A percentile compares a stretch with the other conserved stretches of the same genome.
Evolutionary conservation across 2,329 filamentous ascomycete genomes (phyloP).

Genomic region (Ceratocystis cacaofunesta): DNA sequence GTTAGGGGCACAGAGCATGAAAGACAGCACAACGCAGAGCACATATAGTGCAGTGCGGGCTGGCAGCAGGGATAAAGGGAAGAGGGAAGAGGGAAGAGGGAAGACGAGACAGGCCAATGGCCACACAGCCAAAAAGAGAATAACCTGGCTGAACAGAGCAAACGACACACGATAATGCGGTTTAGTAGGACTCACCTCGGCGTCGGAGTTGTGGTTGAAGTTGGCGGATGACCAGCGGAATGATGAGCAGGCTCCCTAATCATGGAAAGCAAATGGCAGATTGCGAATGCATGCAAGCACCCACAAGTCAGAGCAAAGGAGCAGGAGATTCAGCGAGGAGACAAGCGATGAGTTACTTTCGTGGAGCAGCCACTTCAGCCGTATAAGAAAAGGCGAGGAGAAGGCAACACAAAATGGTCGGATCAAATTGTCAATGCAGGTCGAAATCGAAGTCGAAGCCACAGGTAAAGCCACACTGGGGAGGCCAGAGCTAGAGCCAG

Average conservation of each 20-base stretch:
- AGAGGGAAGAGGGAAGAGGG: not conserved
- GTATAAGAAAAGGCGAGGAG: not conserved
- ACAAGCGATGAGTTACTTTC: not conserved
- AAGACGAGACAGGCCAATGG: not conserved
- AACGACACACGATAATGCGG: not conserved
- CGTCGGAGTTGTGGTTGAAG: conserved; percentile 9
- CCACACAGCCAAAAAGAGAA: not conserved
- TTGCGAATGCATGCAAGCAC: conserved; percentile 21
- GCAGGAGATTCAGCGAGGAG: conserved; percentile 2
- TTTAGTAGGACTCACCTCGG: not conserved
- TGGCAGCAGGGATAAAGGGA: conserved; percentile 13
- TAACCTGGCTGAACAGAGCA: not conserved
- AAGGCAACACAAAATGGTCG: conserved; percentile 8
- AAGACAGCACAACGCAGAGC: not conserved
- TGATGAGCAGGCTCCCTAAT: conserved; percentile 15
- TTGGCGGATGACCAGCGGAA: conserved; percentile 10
- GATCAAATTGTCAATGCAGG: not conserved
- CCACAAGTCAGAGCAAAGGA: conserved; percentile 10
- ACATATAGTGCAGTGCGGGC: not conserved
- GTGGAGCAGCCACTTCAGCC: not conserved
- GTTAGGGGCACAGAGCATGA: conserved; percentile 16
- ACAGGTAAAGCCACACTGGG: too few relatives aligned
- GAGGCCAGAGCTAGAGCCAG: not conserved
- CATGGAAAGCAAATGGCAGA: conserved; percentile 21
- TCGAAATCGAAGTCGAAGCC: not conserved